A percentile compares a stretch with the other conserved stretches of the same genome.
These are phyloP conservation scores for Penicillium riverlandense DNA, from an alignment of 495 filamentous ascomycete genomes.

Conservation along the genomic window DNA sequence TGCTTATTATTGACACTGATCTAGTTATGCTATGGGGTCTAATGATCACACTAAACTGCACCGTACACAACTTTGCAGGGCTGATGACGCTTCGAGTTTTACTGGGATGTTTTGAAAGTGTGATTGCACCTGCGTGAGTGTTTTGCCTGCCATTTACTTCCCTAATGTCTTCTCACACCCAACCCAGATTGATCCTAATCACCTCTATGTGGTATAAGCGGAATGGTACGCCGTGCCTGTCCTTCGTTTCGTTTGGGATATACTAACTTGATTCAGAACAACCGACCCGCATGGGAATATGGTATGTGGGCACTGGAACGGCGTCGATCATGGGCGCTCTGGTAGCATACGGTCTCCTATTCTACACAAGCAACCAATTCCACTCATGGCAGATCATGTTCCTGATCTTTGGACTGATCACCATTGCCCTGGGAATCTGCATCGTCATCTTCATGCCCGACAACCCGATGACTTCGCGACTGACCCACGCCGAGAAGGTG, in stretches of 20 bases:
- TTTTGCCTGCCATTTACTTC: constrained; percentile 7
- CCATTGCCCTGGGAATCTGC: constrained; percentile 22
- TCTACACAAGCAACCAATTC: constrained; percentile 19
- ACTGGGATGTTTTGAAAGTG: constrained; percentile 59
- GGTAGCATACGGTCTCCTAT: constrained; percentile 39
- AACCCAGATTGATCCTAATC: constrained; percentile 26
- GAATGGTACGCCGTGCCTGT: constrained; percentile 6
- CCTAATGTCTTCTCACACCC: constrained; percentile 36
- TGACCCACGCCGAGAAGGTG: constrained; percentile 37
- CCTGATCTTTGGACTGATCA: constrained; percentile 31
- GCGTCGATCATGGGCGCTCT: constrained; percentile 57
- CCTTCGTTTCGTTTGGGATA: too few relatives aligned
- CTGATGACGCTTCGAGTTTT: constrained; percentile 49
- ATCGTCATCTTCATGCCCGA: constrained; percentile 40
- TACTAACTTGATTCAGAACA: constrained; percentile 34
- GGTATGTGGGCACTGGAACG: constrained; percentile 58
- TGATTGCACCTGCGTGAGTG: constrained; percentile 51
- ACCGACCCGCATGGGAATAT: constrained; percentile 51
- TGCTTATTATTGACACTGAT: background rate
- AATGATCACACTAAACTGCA: constrained; percentile 50
- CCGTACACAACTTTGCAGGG: constrained; percentile 40
- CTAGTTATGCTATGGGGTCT: constrained; percentile 50
- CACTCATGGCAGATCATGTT: constrained; percentile 35
- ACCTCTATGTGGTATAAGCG: constrained; percentile 28
- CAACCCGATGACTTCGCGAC: constrained; percentile 40